Conservation (phyloP, 179 eudicot genomes). For the Spergularia azorica region DNA sequence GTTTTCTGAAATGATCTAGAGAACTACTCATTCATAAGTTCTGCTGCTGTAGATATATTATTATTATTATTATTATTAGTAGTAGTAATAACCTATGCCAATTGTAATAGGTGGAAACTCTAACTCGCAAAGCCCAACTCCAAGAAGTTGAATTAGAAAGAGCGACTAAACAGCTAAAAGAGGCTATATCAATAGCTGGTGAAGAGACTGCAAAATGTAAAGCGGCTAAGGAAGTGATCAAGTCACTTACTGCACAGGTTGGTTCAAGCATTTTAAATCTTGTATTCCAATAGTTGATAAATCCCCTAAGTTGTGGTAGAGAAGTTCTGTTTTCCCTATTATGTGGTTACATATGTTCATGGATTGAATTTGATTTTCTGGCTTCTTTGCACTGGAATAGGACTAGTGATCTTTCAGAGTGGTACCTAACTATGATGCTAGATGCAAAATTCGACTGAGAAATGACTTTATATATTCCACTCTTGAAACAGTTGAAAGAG, state of each 20-base stretch:
- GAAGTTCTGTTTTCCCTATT: not conserved
- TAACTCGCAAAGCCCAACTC: conserved; percentile 60
- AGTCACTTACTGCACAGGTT: conserved; percentile 91
- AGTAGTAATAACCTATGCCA: conserved; percentile 4
- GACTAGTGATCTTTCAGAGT: not conserved
- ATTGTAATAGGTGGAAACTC: conserved; percentile 63
- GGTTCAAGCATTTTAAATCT: not conserved
- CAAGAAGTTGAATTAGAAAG: conserved; percentile 81
- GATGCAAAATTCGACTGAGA: conserved; percentile 17
- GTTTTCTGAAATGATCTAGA: not conserved
- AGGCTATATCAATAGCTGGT: conserved; percentile 75
- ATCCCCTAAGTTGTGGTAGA: not conserved
- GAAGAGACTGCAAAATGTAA: conserved; percentile 85
- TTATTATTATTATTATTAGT: not conserved
- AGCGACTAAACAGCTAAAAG: conserved; percentile 68
- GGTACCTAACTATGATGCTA: not conserved
- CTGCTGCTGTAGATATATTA: not conserved
- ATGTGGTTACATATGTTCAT: not conserved
- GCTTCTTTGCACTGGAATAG: not conserved
- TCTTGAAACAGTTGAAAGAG: conserved; percentile 67
- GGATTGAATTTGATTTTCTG: conserved; percentile 8
- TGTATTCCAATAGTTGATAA: not conserved
- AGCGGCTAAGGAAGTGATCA: conserved; percentile 96
- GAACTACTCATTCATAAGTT: conserved; percentile 7
- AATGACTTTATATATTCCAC: not conserved